phyloP scores from a whole-genome alignment of 805 yeast species.

The Schizosaccharomyces japonicus region DNA sequence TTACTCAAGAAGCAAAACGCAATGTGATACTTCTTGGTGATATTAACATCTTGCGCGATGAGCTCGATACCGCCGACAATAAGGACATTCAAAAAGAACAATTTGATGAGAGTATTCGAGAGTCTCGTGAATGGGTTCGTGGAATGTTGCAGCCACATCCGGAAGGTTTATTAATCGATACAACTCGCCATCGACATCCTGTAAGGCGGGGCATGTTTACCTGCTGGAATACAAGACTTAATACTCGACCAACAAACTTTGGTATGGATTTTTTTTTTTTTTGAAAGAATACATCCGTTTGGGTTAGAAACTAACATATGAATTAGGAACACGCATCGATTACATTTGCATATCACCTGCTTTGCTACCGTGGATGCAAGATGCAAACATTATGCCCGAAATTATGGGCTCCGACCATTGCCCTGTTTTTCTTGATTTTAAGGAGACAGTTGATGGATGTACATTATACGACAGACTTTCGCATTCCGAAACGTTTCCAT shows the following conservation, averaged over 20 bases:
- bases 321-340: constrained; percentile 43
- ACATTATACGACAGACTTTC: not conserved
- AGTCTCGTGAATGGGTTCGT: not conserved
- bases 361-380: constrained; percentile 19
- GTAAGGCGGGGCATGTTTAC: constrained; percentile 49
- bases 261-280: constrained; percentile 6
- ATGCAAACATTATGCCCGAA: constrained; percentile 37
- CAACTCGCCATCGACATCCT: constrained; percentile 27
- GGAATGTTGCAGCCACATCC: not conserved
- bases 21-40: constrained; percentile 70
- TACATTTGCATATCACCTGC: constrained; percentile 31
- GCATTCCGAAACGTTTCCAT: constrained; percentile 5
- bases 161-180: constrained; percentile 8
- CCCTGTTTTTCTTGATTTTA: constrained; percentile 56
- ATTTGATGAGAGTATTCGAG: not conserved
- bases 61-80: constrained; percentile 60
- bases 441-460: not conserved
- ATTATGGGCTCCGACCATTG: constrained; percentile 85
- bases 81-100: constrained; percentile 24
- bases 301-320: constrained; percentile 18
- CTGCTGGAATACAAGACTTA: constrained; percentile 69
- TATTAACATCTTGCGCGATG: constrained; percentile 55
- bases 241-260: constrained; percentile 51
- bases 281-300: not conserved
- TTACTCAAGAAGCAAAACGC: constrained; percentile 32